Percentiles rank a stretch among this genome's conserved stretches.
Conservation (phyloP, 495 filamentous ascomycete genomes). For the Hypomontagnella submonticulosa region DNA sequence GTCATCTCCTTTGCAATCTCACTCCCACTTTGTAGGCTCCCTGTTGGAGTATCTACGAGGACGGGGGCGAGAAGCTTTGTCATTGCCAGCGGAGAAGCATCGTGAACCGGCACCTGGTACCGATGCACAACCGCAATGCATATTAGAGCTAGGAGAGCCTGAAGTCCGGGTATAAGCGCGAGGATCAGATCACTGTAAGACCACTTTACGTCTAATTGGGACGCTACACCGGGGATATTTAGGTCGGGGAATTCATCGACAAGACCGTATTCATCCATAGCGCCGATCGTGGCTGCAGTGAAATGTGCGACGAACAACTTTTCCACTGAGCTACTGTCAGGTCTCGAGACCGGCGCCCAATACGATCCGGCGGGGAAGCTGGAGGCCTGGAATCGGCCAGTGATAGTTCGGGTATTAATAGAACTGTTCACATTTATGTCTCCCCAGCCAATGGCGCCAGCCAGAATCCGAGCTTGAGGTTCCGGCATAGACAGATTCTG, state of each 20-base stretch:
- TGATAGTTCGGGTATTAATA: background rate
- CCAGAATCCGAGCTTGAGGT: slow-evolving; percentile 6
- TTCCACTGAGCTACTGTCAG: background rate
- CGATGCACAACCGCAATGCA: background rate
- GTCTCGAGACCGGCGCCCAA: background rate
- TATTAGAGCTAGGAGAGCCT: slow-evolving; percentile 6
- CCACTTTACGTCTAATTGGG: slow-evolving; percentile 9
- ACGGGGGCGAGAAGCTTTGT: slow-evolving; percentile 2
- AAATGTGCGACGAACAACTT: slow-evolving; percentile 5
- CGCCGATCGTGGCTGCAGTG: slow-evolving; percentile 7
- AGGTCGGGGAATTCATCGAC: background rate
- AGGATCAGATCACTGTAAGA: slow-evolving; percentile 9
- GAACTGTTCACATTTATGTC: slow-evolving; percentile 9
- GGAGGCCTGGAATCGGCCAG: slow-evolving; percentile 1
- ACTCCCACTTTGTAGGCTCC: background rate
- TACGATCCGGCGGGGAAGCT: slow-evolving; percentile 4
- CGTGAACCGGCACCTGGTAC: background rate
- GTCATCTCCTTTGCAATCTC: background rate
- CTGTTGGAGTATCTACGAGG: background rate
- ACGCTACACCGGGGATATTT: slow-evolving; percentile 3
- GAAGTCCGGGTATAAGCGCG: slow-evolving; percentile 7
- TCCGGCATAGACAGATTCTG: slow-evolving; percentile 1
- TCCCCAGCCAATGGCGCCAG: slow-evolving; percentile 10
- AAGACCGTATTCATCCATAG: slow-evolving; percentile 8
- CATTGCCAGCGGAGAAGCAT: background rate